A percentile compares a stretch with the other conserved stretches of the same genome.
These are phyloP conservation scores for Teunomyces gatunensis DNA, from an alignment of 805 yeast species.

Conservation along the genomic window DNA sequence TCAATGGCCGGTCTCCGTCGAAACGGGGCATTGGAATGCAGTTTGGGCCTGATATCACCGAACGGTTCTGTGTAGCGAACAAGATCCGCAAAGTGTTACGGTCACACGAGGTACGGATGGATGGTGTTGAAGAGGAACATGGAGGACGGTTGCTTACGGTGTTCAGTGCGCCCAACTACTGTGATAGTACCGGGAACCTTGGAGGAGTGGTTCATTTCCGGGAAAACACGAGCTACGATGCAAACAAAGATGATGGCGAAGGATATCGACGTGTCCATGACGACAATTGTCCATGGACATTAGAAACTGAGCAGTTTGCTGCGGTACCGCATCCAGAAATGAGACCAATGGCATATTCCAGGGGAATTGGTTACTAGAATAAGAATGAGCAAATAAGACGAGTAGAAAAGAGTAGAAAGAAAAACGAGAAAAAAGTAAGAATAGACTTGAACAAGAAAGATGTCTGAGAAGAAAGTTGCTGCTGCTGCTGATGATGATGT, in stretches of 20 bases:
- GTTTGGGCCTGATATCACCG: conserved; percentile 95
- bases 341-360: conserved; percentile 88
- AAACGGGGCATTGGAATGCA: conserved; percentile 95
- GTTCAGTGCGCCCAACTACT: conserved; percentile 97
- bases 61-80: conserved; percentile 68
- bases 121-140: conserved; percentile 87
- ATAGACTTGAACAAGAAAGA: no score
- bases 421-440: neutral
- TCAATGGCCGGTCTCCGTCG: conserved; percentile 77
- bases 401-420: neutral
- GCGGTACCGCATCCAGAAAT: conserved; percentile 90
- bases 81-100: conserved; percentile 77
- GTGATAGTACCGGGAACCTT: conserved; percentile 85
- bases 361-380: conserved; percentile 16
- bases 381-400: neutral
- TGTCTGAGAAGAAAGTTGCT: no score
- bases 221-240: conserved; percentile 43
- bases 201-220: conserved; percentile 85
- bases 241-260: conserved; percentile 43
- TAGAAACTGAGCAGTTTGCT: conserved; percentile 59
- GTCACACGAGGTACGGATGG: conserved; percentile 94
- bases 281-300: conserved; percentile 41
- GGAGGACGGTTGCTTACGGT: conserved; percentile 84
- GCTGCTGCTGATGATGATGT: conserved; percentile 26
- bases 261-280: conserved; percentile 38